Conservation (phyloP, 1,284 basidiomycete species). For the Ustilago tritici region DNA sequence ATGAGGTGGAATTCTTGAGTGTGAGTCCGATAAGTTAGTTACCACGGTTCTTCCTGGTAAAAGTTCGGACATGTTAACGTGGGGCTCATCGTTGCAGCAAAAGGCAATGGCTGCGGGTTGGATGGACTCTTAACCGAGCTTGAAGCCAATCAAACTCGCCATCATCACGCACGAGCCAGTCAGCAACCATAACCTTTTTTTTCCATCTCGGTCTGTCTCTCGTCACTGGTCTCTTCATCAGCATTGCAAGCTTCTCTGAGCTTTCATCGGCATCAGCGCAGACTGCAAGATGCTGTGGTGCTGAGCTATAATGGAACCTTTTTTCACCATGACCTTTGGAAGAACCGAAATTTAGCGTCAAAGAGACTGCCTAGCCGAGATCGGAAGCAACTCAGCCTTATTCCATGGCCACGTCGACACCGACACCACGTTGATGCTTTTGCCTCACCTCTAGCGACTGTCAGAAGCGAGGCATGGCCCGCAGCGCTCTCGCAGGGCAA, state of each 20-base stretch:
- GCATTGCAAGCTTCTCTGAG: neutral
- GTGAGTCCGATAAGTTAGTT: neutral
- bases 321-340: neutral
- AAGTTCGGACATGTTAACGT: constrained; percentile 11
- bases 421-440: constrained; percentile 8
- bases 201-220: neutral
- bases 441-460: neutral
- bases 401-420: constrained; percentile 5
- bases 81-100: constrained; percentile 7
- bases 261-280: too few species aligned
- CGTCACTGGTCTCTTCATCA: neutral
- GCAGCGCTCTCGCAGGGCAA: too few species aligned
- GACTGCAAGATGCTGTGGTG: neutral
- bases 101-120: neutral
- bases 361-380: constrained; percentile 11
- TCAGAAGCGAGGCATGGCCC: neutral
- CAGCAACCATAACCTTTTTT: too few species aligned
- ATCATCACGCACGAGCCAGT: constrained; percentile 19
- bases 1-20: neutral
- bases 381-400: constrained; percentile 10
- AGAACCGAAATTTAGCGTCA: constrained; percentile 9
- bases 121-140: constrained; percentile 21
- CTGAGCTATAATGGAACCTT: neutral
- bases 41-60: neutral
- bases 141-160: neutral